Evolutionary conservation across 371 early-diverging fungal genomes (phyloP).

Genomic region (Mortierella sp.): DNA sequence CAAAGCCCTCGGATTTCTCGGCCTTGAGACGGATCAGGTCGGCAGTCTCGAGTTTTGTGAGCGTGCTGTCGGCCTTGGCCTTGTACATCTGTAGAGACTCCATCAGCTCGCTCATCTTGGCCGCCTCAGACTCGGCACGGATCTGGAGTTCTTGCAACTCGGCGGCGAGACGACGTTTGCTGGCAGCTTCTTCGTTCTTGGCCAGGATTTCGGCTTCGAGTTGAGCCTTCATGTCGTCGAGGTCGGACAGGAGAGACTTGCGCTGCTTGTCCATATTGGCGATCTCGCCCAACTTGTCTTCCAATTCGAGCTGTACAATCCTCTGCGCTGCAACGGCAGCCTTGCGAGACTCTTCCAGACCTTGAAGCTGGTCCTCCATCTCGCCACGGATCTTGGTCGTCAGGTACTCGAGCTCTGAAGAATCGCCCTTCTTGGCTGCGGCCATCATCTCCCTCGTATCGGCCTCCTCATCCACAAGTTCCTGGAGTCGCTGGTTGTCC

Average conservation of each 20-base stretch:
- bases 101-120: conserved; percentile 64
- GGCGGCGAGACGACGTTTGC: conserved; percentile 39
- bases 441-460: conserved; percentile 69
- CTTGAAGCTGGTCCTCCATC: conserved; percentile 76
- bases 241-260: conserved; percentile 73
- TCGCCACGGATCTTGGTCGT: conserved; percentile 70
- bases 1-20: conserved; percentile 71
- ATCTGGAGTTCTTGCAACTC: conserved; percentile 61
- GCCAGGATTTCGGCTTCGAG: conserved; percentile 75
- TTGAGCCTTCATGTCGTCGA: conserved; percentile 71
- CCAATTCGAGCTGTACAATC: conserved; percentile 80
- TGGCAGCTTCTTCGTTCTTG: conserved; percentile 63
- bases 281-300: conserved; percentile 79
- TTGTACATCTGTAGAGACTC: conserved; percentile 71
- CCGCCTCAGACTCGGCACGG: conserved; percentile 58
- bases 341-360: conserved; percentile 83
- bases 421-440: conserved; percentile 55
- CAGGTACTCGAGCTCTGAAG: conserved; percentile 66
- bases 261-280: conserved; percentile 60
- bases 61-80: conserved; percentile 66
- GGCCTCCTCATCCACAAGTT: conserved; percentile 73
- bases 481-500: conserved; percentile 74
- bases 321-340: conserved; percentile 81
- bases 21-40: conserved; percentile 73
- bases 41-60: conserved; percentile 69